These are phyloP conservation scores for Beta lomatogona DNA, from an alignment of 179 eudicot species.

Conservation along the genomic window DNA sequence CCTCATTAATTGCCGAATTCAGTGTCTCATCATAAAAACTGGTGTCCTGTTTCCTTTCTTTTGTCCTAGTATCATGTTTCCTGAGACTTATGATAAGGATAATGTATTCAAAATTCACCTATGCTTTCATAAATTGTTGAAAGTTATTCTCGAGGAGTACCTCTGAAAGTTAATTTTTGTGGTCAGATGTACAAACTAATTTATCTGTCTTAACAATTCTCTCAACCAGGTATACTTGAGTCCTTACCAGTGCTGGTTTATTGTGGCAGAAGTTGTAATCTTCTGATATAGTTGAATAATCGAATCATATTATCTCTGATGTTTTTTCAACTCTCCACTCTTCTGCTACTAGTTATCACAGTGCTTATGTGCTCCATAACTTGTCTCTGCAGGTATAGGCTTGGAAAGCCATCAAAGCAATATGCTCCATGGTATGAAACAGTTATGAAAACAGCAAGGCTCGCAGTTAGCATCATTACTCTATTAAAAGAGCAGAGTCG, in stretches of 20 bases:
- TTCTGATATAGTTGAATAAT: not conserved
- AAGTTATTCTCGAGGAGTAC: not conserved
- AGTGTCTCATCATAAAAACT: not conserved
- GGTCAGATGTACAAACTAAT: not conserved
- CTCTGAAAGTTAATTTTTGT: too few species aligned
- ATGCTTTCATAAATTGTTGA: not conserved
- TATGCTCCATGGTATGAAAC: constrained; percentile 94
- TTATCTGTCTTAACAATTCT: not conserved
- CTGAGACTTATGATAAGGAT: not conserved
- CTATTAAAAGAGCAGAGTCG: constrained; percentile 85
- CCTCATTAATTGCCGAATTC: not conserved
- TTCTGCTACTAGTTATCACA: not conserved
- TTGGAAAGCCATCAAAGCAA: constrained; percentile 95
- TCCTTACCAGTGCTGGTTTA: not conserved
- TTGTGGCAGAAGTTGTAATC: not conserved
- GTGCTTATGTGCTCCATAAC: constrained; percentile 13
- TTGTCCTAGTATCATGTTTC: not conserved
- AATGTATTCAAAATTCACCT: not conserved
- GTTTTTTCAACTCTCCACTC: not conserved
- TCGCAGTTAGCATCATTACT: constrained; percentile 74
- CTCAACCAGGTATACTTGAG: not conserved
- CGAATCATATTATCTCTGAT: not conserved
- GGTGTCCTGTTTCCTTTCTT: not conserved
- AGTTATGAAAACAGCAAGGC: constrained; percentile 81
- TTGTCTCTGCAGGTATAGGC: constrained; percentile 73